phyloP scores from a whole-genome alignment of 768 basidiomycete genomes.

The Plicaturopsis crispa region DNA sequence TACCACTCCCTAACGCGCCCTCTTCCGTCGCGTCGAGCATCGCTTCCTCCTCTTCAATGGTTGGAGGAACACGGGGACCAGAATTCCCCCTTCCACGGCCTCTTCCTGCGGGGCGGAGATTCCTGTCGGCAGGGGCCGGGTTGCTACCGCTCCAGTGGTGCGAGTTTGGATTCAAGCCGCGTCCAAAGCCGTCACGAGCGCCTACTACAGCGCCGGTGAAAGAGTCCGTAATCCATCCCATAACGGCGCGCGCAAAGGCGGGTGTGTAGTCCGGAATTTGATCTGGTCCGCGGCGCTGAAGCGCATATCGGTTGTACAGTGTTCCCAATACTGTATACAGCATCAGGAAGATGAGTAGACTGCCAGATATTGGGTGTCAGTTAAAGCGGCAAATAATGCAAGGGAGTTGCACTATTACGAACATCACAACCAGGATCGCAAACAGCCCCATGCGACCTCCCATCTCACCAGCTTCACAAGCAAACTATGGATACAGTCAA shows the following conservation, averaged over 20 bases:
- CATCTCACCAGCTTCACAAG: constrained; percentile 62
- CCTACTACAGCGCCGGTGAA: no score
- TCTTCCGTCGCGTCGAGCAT: background rate
- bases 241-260: background rate
- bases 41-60: background rate
- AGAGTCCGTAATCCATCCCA: no score
- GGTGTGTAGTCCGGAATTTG: constrained; percentile 60
- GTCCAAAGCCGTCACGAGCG: background rate
- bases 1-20: no score
- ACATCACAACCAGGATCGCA: constrained; percentile 53
- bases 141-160: background rate
- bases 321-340: constrained; percentile 62
- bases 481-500: constrained; percentile 35
- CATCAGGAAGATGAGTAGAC: constrained; percentile 48
- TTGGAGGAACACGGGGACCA: no score
- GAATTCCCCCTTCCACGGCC: no score
- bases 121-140: background rate
- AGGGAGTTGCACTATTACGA: background rate
- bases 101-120: background rate
- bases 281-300: constrained; percentile 63
- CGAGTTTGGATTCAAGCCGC: background rate
- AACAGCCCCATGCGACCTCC: constrained; percentile 42
- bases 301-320: constrained; percentile 72
- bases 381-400: background rate
- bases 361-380: constrained; percentile 17